Base-by-base conservation (phyloP, 176 grass and related monocot genomes). In the Aechmea fasciata region DNA sequence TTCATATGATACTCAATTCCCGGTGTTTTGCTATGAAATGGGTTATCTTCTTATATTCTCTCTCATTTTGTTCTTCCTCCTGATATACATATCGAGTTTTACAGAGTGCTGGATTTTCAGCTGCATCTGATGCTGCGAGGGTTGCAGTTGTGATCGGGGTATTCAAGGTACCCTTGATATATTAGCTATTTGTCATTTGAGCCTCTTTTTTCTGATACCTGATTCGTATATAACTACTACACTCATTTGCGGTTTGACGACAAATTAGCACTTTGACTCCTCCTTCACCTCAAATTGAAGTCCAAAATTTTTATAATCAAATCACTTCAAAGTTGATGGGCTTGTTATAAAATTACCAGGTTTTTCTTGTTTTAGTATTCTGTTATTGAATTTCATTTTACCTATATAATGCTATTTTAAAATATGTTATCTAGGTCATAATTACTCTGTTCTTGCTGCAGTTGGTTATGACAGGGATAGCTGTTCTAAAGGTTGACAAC, bases 381-480 rank as follows among this genome's bases (percentile, higher is more conserved):
- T 41, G 33, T 41, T 41, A 41, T 41, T 41, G 7, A 41, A 41
- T 41, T 41, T 7, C 6, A 41, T 6, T 4, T 41, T 41, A 41
- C 33, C 33, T 41, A 4, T 41, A 41, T 41, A 41, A 41, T 41
- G 33, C 33, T 41, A 41, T 41, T 41, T 41, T 41, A 41, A 41
- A 41, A 6, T 41, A 41, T 41, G 33, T 41, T 41, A 41, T 41
- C 33, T 41, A 7, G 33, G 33, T 83, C 76, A 92, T 72, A 75
- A 55, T 25, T 25, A 1, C 62, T 7, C 50, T 52, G 23, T 13
- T 72, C 20, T 78, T 63, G 69, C 77, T 67, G 61, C 74, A 93
- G 89, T 83, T 93, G 72, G 26, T 99, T 41, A 93, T 99, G 89
- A 99, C 84, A 73, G 84, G 89, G 24, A 57, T 99, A 78, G 89